phyloP scores from a whole-genome alignment of 495 filamentous ascomycete species.

The Trichoderma asperelloides region DNA sequence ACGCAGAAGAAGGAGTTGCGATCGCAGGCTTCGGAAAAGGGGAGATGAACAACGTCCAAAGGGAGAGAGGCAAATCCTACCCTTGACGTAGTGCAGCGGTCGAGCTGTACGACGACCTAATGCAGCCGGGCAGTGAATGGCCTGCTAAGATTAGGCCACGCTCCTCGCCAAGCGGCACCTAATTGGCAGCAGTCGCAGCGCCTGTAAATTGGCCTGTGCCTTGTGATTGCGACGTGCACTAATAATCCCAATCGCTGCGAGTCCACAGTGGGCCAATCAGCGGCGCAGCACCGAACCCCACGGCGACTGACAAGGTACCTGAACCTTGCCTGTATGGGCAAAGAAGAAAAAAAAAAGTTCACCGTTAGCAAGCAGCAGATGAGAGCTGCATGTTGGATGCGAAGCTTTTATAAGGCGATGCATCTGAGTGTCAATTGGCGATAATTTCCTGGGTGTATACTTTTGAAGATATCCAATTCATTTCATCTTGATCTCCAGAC shows the following conservation, averaged over 20 bases:
- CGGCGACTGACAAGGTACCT: not conserved
- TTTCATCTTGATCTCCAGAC: not conserved
- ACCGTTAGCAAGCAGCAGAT: not conserved
- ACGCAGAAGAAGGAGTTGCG: not conserved
- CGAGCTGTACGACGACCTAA: not conserved
- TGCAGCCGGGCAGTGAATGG: not conserved
- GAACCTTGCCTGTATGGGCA: constrained; percentile 11
- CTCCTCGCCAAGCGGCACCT: not conserved
- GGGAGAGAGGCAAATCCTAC: not conserved
- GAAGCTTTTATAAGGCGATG: not conserved
- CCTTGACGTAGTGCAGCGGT: constrained; percentile 4
- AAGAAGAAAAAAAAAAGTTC: constrained; percentile 10
- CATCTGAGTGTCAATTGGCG: not conserved
- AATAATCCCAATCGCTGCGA: not conserved
- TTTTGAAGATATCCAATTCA: not conserved
- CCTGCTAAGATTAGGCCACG: not conserved
- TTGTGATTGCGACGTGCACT: not conserved
- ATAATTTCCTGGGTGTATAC: not conserved
- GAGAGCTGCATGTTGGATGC: not conserved
- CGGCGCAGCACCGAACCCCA: not conserved
- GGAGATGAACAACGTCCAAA: not conserved
- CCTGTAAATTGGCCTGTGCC: too few species aligned
- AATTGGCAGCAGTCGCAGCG: not conserved
- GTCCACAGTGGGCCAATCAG: not conserved
- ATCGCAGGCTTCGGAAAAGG: not conserved